Conservation (phyloP, 106 monocot genomes). For the Dioscorea dumetorum region DNA sequence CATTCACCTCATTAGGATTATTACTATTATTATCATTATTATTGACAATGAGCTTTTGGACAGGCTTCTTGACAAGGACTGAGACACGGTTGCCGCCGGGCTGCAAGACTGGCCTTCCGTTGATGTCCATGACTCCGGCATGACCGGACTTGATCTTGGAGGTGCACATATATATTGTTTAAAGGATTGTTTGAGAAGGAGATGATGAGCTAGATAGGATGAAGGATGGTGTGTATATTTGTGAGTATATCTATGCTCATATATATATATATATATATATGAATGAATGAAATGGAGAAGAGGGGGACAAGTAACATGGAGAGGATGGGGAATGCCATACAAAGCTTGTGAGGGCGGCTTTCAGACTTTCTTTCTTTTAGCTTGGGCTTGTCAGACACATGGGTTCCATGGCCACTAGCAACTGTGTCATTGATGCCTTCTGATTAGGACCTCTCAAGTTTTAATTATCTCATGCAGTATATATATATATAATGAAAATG, state of each 20-base stretch:
- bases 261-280: background rate
- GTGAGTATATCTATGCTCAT: background rate
- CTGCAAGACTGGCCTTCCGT: slow-evolving; percentile 46
- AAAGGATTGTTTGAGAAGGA: background rate
- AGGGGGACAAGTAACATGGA: slow-evolving; percentile 10
- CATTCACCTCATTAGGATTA: background rate
- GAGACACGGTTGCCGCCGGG: slow-evolving; percentile 42
- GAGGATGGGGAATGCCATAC: slow-evolving; percentile 10
- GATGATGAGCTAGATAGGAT: background rate
- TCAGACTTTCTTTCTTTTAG: background rate
- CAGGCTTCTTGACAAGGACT: slow-evolving; percentile 22
- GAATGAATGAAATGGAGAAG: background rate
- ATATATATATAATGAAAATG: too few relatives aligned
- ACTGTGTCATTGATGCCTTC: too few relatives aligned
- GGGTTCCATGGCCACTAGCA: too few relatives aligned
- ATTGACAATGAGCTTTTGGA: slow-evolving; percentile 11
- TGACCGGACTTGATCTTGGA: slow-evolving; percentile 39
- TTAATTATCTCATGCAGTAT: too few relatives aligned
- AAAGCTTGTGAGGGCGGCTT: slow-evolving; percentile 2
- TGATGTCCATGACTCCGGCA: slow-evolving; percentile 21
- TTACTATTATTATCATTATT: slow-evolving; percentile 3
- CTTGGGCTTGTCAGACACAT: background rate
- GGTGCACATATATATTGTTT: slow-evolving; percentile 40
- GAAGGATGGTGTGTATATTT: background rate
- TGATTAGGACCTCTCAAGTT: too few relatives aligned